Evolutionary conservation across 352 stramenopile species (phyloP).

Genomic region (Paralagenidium karlingii): DNA sequence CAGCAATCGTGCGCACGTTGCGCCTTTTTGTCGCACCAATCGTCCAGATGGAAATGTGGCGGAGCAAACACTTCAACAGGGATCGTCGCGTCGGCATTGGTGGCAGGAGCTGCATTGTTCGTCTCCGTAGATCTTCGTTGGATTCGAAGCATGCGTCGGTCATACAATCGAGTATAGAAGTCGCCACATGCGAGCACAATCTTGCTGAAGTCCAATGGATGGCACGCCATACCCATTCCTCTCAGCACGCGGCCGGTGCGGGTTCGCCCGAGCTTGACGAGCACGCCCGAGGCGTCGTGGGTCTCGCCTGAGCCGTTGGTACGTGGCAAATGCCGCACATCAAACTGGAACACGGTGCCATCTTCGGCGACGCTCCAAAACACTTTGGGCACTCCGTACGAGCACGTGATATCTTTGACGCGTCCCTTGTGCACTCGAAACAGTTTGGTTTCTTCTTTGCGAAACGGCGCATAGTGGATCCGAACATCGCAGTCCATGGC

Average conservation of each 20-base stretch:
- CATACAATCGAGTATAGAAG: constrained; percentile 67
- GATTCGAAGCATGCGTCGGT: constrained; percentile 60
- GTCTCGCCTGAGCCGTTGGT: constrained; percentile 17
- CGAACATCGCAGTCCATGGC: constrained; percentile 80
- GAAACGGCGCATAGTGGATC: constrained; percentile 78
- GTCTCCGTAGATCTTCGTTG: constrained; percentile 11
- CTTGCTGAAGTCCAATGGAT: constrained; percentile 63
- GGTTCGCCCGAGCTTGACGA: constrained; percentile 56
- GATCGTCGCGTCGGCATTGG: constrained; percentile 17
- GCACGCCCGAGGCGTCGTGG: constrained; percentile 23
- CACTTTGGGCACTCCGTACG: constrained; percentile 46
- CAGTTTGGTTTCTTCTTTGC: constrained; percentile 32
- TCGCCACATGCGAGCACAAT: constrained; percentile 61
- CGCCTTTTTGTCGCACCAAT: constrained; percentile 18
- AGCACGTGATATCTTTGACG: constrained; percentile 73
- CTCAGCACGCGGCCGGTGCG: constrained; percentile 24
- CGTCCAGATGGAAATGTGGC: constrained; percentile 63
- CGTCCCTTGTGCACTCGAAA: constrained; percentile 59
- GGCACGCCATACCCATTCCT: constrained; percentile 59
- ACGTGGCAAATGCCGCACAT: constrained; percentile 42
- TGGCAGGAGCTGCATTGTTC: neutral
- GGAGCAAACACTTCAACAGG: constrained; percentile 57
- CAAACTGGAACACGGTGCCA: constrained; percentile 74
- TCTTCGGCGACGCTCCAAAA: constrained; percentile 84
- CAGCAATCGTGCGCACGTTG: constrained; percentile 32